Base-by-base conservation (phyloP, 73 alveolate genomes). In the Diophrys sp. region DNA sequence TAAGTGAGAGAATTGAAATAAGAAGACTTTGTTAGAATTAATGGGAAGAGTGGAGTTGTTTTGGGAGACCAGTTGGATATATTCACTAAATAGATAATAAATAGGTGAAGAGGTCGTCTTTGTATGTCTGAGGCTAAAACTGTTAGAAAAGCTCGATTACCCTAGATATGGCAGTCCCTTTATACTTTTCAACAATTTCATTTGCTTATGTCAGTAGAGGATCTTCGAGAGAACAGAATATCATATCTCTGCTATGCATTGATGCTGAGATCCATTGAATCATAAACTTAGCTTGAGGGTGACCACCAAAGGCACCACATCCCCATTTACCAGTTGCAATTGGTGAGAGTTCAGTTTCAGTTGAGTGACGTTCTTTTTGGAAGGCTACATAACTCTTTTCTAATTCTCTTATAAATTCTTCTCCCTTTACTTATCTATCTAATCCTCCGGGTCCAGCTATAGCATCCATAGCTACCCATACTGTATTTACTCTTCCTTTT, bases 271-370 rank as follows among this genome's bases (percentile, higher is more conserved):
- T 53, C 98, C 98, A 94, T 80, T 94, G 85, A 33, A 92, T 87
- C 27, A 95, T 25, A 54, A 94, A 83, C 72, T 96, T 96, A 53
- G 93, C 75, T 66, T 88, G 56, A 31, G 94, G 94, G 72, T 96
- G 94, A 29, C 98, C 98, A 23, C 85, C 87, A 93, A 95, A 96
- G 0, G 96, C 98, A 25, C 99, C 99, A 79, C 99, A 96, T 24
- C 99, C 99, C 99, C 99, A 96, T 73, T 94, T 94, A 27, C 99
- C 99, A 30, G 99, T 90, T 23, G 90, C 80, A 23, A 93, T 90
- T 8, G 83, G 24, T n/a, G n/a, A n/a, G n/a, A n/a, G n/a, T 32
- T 54, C 0, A 30, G 8, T 26, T 44, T 33, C 57, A 2, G 2
- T 5, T 25, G 74, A 24, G 23, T 25, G 0, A 0, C 31, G 72